A percentile compares a stretch with the other conserved stretches of the same genome.
Conservation (phyloP, 2,329 filamentous ascomycete species). For the Talaromyces pinophilus region DNA sequence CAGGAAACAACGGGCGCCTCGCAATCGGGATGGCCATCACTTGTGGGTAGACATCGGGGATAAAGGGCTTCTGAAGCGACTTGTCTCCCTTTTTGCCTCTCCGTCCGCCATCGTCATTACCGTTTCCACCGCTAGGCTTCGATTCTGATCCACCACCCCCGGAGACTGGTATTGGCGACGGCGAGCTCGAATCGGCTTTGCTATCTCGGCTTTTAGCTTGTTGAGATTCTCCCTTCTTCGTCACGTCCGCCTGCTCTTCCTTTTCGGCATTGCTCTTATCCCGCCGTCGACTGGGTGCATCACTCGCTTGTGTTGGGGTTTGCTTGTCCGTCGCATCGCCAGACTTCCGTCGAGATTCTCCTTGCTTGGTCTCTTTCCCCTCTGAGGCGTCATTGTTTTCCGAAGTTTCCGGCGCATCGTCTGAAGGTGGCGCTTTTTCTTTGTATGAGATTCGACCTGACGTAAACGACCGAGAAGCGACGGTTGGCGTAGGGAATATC, state of each 20-base stretch:
- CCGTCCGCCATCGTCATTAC: constrained; percentile 63
- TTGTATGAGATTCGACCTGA: constrained; percentile 54
- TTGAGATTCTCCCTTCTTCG: constrained; percentile 44
- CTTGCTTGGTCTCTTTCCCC: constrained; percentile 42
- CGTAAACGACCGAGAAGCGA: constrained; percentile 45
- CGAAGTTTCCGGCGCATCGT: constrained; percentile 40
- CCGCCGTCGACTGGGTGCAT: constrained; percentile 39
- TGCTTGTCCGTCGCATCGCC: constrained; percentile 40
- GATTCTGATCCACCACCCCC: constrained; percentile 38
- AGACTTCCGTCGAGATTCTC: constrained; percentile 45
- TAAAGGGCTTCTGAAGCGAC: constrained; percentile 79
- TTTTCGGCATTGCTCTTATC: constrained; percentile 41
- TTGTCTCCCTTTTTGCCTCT: constrained; percentile 72
- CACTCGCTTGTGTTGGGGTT: constrained; percentile 37
- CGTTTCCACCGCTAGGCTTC: constrained; percentile 57
- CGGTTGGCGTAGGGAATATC: constrained; percentile 30
- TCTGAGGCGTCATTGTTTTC: constrained; percentile 50
- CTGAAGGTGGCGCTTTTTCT: constrained; percentile 56
- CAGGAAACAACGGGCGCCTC: constrained; percentile 89
- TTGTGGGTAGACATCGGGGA: constrained; percentile 95
- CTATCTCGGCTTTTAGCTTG: constrained; percentile 38
- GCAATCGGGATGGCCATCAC: constrained; percentile 97
- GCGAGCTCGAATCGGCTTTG: constrained; percentile 55
- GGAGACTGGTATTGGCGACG: constrained; percentile 44
- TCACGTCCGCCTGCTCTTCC: constrained; percentile 36